A percentile compares a stretch with the other conserved stretches of the same genome.
These are phyloP conservation scores for Orbilia javanica DNA, from an alignment of 2,329 filamentous ascomycete genomes.

Conservation along the genomic window DNA sequence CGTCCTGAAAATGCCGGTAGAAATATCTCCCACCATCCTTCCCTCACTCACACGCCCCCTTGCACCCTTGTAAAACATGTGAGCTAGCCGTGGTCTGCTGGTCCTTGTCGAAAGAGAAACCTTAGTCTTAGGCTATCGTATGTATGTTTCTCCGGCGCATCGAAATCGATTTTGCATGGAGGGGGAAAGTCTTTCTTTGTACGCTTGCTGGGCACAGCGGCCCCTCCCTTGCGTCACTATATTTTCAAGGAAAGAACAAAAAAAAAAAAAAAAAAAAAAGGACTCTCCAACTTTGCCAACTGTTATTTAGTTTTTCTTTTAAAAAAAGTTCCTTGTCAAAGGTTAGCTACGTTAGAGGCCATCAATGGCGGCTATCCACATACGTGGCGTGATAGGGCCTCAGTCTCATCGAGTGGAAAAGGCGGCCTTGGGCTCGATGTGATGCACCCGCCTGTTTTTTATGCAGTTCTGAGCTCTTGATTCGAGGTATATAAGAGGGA, in stretches of 20 bases:
- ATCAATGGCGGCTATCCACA: constrained; percentile 24
- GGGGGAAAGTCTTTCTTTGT: constrained; percentile 19
- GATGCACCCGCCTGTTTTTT: constrained; percentile 28
- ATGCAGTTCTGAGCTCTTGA: constrained; percentile 55
- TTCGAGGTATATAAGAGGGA: constrained; percentile 39
- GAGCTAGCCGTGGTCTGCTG: constrained; percentile 42
- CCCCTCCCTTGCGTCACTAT: constrained; percentile 44
- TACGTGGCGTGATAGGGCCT: constrained; percentile 48
- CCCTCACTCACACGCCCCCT: background rate
- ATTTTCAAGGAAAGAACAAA: constrained; percentile 20
- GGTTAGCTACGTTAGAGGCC: too few species aligned
- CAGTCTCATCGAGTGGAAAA: constrained; percentile 26
- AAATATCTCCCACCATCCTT: constrained; percentile 34
- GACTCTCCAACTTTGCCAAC: background rate
- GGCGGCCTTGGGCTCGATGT: constrained; percentile 30
- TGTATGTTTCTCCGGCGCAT: constrained; percentile 50
- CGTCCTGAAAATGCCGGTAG: constrained; percentile 51
- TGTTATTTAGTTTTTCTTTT: background rate
- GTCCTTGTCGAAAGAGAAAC: constrained; percentile 37
- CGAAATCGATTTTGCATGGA: constrained; percentile 38
- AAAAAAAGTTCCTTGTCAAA: constrained; percentile 16
- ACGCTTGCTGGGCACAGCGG: constrained; percentile 3
- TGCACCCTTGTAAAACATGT: constrained; percentile 42
- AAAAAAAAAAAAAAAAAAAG: constrained; percentile 27
- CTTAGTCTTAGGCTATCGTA: constrained; percentile 33